These are phyloP conservation scores for Claviceps citrina DNA, from an alignment of 2,329 filamentous ascomycete genomes.

Conservation along the genomic window DNA sequence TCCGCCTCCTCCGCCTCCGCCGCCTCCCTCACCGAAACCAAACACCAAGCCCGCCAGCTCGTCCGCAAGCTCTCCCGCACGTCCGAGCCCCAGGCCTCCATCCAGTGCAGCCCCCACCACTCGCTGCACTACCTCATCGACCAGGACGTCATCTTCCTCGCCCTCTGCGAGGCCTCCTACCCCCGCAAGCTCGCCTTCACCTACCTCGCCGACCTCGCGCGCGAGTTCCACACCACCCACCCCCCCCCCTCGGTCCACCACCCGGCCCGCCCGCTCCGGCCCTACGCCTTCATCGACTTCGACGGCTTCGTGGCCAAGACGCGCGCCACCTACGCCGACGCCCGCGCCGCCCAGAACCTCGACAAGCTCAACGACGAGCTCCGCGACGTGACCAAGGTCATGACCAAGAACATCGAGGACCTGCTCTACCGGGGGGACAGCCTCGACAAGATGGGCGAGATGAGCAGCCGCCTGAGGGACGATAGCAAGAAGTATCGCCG, in stretches of 20 bases:
- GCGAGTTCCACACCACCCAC: slow-evolving; percentile 85
- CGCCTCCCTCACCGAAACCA: slow-evolving; percentile 73
- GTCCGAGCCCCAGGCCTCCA: slow-evolving; percentile 77
- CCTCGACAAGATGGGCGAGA: slow-evolving; percentile 91
- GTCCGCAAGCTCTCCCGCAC: slow-evolving; percentile 78
- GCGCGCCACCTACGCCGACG: slow-evolving; percentile 86
- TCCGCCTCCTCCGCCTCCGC: too few species aligned
- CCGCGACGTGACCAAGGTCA: slow-evolving; percentile 93
- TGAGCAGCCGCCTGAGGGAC: slow-evolving; percentile 72
- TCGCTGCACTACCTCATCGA: slow-evolving; percentile 83
- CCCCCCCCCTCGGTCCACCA: slow-evolving; percentile 56
- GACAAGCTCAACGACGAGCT: slow-evolving; percentile 94
- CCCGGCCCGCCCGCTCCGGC: slow-evolving; percentile 52
- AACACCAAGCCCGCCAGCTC: slow-evolving; percentile 79
- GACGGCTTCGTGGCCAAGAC: slow-evolving; percentile 92
- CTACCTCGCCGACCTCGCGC: slow-evolving; percentile 82
- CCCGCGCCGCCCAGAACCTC: slow-evolving; percentile 78
- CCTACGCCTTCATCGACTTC: slow-evolving; percentile 95
- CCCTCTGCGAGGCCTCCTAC: slow-evolving; percentile 86
- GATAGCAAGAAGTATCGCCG: slow-evolving; percentile 89
- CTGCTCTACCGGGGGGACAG: slow-evolving; percentile 87
- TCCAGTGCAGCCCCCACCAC: slow-evolving; percentile 72
- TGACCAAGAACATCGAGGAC: slow-evolving; percentile 99
- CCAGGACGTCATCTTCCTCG: slow-evolving; percentile 73
- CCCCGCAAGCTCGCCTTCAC: slow-evolving; percentile 97